Conservation (phyloP, 202 grass and related monocot species). For the Schoenoplectus tabernaemontani region DNA sequence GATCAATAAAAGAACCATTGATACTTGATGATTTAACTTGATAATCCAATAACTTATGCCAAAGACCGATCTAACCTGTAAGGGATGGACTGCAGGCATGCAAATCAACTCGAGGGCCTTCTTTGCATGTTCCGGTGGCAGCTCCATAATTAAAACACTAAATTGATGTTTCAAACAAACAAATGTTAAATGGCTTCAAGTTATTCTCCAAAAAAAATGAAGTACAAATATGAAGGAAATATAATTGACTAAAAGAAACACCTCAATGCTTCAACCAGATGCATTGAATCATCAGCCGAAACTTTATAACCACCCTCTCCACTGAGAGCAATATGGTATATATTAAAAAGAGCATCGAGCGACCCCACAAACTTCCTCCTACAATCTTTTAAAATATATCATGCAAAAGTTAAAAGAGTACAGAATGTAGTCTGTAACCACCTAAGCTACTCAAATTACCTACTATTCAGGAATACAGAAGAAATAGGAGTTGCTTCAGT, state of each 20-base stretch:
- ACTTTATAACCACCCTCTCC: slow-evolving; percentile 98
- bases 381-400: slow-evolving; percentile 42
- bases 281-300: slow-evolving; percentile 88
- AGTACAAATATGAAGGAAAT: slow-evolving; percentile 19
- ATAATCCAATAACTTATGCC: not conserved
- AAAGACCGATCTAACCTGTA: slow-evolving; percentile 45
- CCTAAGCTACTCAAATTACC: not conserved
- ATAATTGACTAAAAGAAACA: slow-evolving; percentile 24
- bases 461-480: not conserved
- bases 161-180: slow-evolving; percentile 15
- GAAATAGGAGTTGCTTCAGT: not conserved
- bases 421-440: not conserved
- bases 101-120: slow-evolving; percentile 91
- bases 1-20: slow-evolving; percentile 29
- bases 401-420: not conserved
- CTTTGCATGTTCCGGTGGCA: slow-evolving; percentile 70
- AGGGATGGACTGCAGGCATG: slow-evolving; percentile 63
- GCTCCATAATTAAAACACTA: slow-evolving; percentile 71
- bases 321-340: slow-evolving; percentile 91
- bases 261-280: slow-evolving; percentile 99
- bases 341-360: slow-evolving; percentile 88
- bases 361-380: slow-evolving; percentile 77
- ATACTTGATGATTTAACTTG: not conserved
- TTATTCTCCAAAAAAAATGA: slow-evolving; percentile 18
- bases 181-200: not conserved